Evolutionary conservation across 2,329 filamentous ascomycete genomes (phyloP).

Genomic region (Diaporthe vexans): DNA sequence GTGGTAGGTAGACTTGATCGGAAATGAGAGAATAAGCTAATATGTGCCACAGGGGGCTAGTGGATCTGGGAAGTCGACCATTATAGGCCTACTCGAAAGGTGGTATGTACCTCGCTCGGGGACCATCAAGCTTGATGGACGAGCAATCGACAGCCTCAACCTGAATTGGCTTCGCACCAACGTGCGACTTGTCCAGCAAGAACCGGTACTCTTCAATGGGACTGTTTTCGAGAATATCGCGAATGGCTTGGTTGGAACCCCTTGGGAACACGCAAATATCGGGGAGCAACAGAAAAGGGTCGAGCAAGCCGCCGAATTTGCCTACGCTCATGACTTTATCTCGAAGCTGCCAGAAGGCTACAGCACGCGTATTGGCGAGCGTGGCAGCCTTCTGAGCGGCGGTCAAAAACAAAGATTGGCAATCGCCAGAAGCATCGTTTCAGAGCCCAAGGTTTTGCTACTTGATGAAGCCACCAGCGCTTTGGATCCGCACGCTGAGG

Average conservation of each 20-base stretch:
- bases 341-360: constrained; percentile 72
- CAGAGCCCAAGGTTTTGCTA: constrained; percentile 27
- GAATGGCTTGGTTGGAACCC: constrained; percentile 60
- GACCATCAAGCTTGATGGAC: constrained; percentile 48
- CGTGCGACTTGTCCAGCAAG: constrained; percentile 52
- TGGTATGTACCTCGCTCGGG: constrained; percentile 59
- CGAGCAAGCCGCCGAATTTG: constrained; percentile 73
- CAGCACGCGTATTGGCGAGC: constrained; percentile 74
- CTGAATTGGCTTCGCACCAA: constrained; percentile 50
- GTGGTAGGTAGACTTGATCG: neutral
- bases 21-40: neutral
- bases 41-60: constrained; percentile 57
- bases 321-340: constrained; percentile 80
- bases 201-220: constrained; percentile 56
- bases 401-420: constrained; percentile 85
- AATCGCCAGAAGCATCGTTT: constrained; percentile 35
- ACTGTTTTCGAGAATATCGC: constrained; percentile 65
- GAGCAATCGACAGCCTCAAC: constrained; percentile 47
- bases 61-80: constrained; percentile 57
- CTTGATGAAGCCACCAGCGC: constrained; percentile 70
- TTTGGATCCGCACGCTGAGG: constrained; percentile 71
- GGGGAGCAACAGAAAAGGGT: constrained; percentile 69
- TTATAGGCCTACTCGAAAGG: constrained; percentile 67
- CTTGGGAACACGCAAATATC: constrained; percentile 52
- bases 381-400: constrained; percentile 68